Conservation (phyloP, 331 rosid species). For the Arachis monticola region DNA sequence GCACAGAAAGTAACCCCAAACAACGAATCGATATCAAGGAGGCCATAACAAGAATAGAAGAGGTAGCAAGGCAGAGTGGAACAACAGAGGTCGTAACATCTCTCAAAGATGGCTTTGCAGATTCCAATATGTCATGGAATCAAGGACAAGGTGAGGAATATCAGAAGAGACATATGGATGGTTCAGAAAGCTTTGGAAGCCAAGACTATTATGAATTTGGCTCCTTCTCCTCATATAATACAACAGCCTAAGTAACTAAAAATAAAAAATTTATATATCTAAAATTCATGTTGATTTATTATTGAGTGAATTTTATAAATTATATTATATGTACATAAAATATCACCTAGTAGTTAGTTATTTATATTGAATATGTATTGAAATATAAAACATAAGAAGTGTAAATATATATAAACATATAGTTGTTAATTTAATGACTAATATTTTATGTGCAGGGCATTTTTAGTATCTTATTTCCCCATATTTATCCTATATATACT, state of each 20-base stretch:
- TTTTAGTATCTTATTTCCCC: too few species aligned
- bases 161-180: neutral
- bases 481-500: neutral
- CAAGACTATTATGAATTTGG: conserved; percentile 2
- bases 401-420: too few species aligned
- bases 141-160: conserved; percentile 19
- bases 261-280: too few species aligned
- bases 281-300: too few species aligned
- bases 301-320: too few species aligned
- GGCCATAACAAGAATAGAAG: conserved; percentile 62
- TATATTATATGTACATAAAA: too few species aligned
- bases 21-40: conserved; percentile 53
- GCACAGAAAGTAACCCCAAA: conserved; percentile 56
- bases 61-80: conserved; percentile 30
- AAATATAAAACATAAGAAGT: too few species aligned
- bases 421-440: too few species aligned
- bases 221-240: neutral
- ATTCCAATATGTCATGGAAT: conserved; percentile 27
- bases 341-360: too few species aligned
- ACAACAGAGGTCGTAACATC: conserved; percentile 51
- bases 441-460: too few species aligned
- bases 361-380: too few species aligned
- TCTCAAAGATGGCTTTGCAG: conserved; percentile 44
- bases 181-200: neutral
- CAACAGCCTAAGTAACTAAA: neutral